phyloP scores from a whole-genome alignment of 176 grass and related monocot species.

The Saccharum officinarum region DNA sequence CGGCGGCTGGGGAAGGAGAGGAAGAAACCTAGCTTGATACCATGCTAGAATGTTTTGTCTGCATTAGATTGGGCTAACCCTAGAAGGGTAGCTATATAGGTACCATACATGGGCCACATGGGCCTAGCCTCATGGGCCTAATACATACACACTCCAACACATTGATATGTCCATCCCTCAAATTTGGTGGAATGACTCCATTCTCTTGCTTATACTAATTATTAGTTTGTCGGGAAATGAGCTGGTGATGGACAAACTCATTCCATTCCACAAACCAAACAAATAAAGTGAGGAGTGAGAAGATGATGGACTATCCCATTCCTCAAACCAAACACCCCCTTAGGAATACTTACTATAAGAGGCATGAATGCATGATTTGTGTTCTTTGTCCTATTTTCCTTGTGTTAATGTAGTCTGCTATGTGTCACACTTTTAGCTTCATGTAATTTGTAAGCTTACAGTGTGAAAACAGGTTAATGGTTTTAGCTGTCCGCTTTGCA shows the following conservation, averaged over 20 bases:
- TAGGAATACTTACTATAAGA: constrained; percentile 7
- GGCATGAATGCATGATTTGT: not conserved
- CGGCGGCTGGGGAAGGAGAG: no score
- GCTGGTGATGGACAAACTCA: not conserved
- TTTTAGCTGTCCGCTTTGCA: constrained; percentile 86
- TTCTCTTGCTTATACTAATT: not conserved
- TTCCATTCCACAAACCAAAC: not conserved
- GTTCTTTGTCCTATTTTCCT: constrained; percentile 25
- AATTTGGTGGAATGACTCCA: not conserved
- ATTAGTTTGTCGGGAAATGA: not conserved
- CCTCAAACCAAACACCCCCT: not conserved
- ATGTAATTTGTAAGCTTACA: constrained; percentile 59
- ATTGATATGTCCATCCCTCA: not conserved
- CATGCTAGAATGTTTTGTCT: no score
- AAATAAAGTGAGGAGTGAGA: not conserved
- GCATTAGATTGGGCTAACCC: no score
- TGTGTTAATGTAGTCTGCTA: constrained; percentile 31
- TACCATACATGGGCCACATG: no score
- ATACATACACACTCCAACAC: no score
- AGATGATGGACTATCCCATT: not conserved
- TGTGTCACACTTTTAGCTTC: constrained; percentile 46
- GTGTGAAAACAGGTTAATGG: constrained; percentile 79
- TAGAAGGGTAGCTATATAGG: no score
- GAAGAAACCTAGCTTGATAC: no score
- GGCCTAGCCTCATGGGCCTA: no score